Evolutionary conservation across 129 eudicot species (phyloP), one percentile per base, ranked within the genome.

Genomic region (Escallonia rubra): DNA sequence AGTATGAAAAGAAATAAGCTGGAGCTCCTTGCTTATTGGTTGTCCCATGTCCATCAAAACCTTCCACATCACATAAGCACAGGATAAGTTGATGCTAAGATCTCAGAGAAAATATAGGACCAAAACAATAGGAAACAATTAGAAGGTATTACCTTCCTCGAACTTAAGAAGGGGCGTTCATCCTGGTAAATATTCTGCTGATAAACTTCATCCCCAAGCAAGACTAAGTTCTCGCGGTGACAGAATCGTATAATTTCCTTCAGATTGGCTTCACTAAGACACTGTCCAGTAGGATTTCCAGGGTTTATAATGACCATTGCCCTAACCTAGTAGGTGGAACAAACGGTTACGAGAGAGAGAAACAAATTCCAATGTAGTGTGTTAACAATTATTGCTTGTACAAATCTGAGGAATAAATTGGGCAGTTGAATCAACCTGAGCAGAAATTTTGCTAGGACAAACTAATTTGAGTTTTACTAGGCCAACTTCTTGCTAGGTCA

Each of bases 291-390:
- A 4, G 99, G 99, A 65, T 94, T 94, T 63, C 99, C 99, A 61
- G 99, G 99, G 85, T 94, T 94, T 73, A 94, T 94, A 61, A 94
- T 94, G 79, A 94, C 99, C 99, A 94, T 91, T 4, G 96, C 97
- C 70, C 90, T 81, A 57, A 87, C 96, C 97, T 90, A 68, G 57
- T 72, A 68, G 55, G 12, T 41, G 10, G n/a, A 61, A 34, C n/a
- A 39, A 51, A 34, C 11, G 34, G 39, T 10, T 47, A 69, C 44
- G 3, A 44, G 64, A n/a, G 34, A 23, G 34, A 23, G 1, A 23
- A 23, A 23, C 1, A 23, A 23, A 23, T 23, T 23, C 34, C 34
- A 23, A 23, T 23, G 34, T 23, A 23, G 34, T 23, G 34, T 23
- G 1, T 1, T 23, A 23, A 23, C 34, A 23, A 23, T 23, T 23